phyloP scores from a whole-genome alignment of 768 basidiomycete genomes.

The Rhizopogon rudus region DNA sequence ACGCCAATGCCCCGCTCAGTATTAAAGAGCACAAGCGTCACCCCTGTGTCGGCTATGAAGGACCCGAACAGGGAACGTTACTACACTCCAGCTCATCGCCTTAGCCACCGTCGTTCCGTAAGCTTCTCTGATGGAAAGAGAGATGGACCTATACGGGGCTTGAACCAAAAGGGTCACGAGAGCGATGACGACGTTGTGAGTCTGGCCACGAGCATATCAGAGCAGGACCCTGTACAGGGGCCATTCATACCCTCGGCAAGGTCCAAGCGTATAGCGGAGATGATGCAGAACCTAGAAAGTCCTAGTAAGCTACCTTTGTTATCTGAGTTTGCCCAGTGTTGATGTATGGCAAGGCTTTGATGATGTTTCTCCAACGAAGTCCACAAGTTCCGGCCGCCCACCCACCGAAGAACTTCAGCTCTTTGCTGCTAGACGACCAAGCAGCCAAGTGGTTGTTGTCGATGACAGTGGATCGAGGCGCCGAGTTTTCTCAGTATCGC shows the following conservation, averaged over 20 bases:
- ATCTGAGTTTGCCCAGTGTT: not conserved
- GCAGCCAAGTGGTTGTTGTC: slow-evolving; percentile 20
- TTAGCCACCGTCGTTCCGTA: slow-evolving; percentile 72
- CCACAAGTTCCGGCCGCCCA: slow-evolving; percentile 38
- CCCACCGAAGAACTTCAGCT: slow-evolving; percentile 44
- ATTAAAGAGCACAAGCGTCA: slow-evolving; percentile 40
- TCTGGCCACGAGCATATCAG: slow-evolving; percentile 11
- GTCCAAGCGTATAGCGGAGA: slow-evolving; percentile 76
- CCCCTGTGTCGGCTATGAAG: slow-evolving; percentile 57
- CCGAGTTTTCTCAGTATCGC: slow-evolving; percentile 42
- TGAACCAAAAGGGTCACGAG: slow-evolving; percentile 33
- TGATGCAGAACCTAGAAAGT: slow-evolving; percentile 71
- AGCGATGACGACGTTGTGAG: slow-evolving; percentile 30
- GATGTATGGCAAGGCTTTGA: slow-evolving; percentile 28
- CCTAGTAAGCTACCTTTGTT: slow-evolving; percentile 42
- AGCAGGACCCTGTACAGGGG: slow-evolving; percentile 13
- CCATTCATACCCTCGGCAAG: slow-evolving; percentile 54
- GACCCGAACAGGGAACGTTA: slow-evolving; percentile 42
- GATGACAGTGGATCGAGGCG: slow-evolving; percentile 26
- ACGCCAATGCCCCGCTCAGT: slow-evolving; percentile 33
- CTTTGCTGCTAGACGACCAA: slow-evolving; percentile 37
- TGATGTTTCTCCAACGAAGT: slow-evolving; percentile 54
- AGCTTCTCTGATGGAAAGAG: slow-evolving; percentile 95
- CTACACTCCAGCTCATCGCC: slow-evolving; percentile 49
- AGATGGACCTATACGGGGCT: slow-evolving; percentile 81